Evolutionary conservation across 768 basidiomycete species (phyloP), one percentile per base, ranked within the genome.

Genomic region (Lyophyllum shimeji): DNA sequence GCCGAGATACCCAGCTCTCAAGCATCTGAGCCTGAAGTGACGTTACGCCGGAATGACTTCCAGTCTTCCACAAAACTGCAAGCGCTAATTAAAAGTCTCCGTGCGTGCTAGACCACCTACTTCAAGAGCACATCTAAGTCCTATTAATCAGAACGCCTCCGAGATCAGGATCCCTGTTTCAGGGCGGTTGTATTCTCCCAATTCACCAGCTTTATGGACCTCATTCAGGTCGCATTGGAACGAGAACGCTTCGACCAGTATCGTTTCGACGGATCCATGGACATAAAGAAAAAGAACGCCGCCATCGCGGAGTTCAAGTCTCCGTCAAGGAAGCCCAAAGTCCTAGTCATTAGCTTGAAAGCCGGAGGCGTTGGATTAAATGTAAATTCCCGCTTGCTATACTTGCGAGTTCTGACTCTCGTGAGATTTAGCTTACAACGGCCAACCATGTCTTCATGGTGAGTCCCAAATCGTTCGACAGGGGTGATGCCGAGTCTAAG

Each of bases 361-460:
- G 95, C 95, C 3, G 95, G 95, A 24, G 95, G 95, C 23, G 93
- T 95, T 21, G 95, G 95, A 0, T 67, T 96, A 53, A 95, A 95
- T 67, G 85, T 93, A 65, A 63, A 82, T 68, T 17, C 43, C 24
- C 44, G 11, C 20, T 29, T 23, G 15, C 7, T 17, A n/a, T 33
- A 47, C 42, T 21, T 21, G 40, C 4, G 21, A 23, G 7, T 27
- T 25, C n/a, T 53, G 21, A 33, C 21, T 18, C 50, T 61, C 37
- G 58, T 50, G 47, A 21, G 29, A 49, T 18, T 34, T 50, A 88
- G 87, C 71, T 93, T 52, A 92, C 92, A 23, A 81, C 77, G 12
- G 92, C 92, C 7, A 91, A 93, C 64, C 79, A 93, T 69, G 92
- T 93, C 11, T 93, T 89, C 67, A 90, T 94, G 90, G 90, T 88